Evolutionary conservation across 768 basidiomycete species (phyloP).

Genomic region (Gloeophyllum trabeum): DNA sequence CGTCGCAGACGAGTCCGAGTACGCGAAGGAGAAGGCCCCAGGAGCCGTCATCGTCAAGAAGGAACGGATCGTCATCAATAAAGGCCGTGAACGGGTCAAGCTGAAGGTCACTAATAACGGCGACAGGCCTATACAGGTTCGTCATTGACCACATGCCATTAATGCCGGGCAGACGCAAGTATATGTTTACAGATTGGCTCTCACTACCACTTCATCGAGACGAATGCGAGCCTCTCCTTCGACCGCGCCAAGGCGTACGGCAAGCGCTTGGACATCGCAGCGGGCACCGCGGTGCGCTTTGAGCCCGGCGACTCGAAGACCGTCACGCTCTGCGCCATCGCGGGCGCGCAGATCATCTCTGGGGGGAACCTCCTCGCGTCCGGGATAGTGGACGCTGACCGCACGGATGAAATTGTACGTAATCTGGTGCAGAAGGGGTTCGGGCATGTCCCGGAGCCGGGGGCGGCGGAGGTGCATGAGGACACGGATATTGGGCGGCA

Average conservation of each 20-base stretch:
- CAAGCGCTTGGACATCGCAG: constrained; percentile 82
- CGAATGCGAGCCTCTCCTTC: constrained; percentile 71
- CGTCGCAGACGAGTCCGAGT: constrained; percentile 31
- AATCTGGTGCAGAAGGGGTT: constrained; percentile 53
- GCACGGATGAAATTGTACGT: constrained; percentile 35
- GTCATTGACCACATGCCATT: constrained; percentile 7
- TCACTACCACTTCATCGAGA: constrained; percentile 91
- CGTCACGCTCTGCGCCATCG: constrained; percentile 71
- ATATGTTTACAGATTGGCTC: constrained; percentile 60
- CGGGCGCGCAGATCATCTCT: constrained; percentile 55
- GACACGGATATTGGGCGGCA: constrained; percentile 56
- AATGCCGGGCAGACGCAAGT: background rate
- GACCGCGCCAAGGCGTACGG: constrained; percentile 76
- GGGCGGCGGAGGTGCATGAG: constrained; percentile 33
- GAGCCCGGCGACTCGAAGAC: constrained; percentile 88
- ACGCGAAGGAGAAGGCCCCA: constrained; percentile 45
- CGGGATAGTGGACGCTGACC: constrained; percentile 32
- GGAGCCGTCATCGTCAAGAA: constrained; percentile 67
- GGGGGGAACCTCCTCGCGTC: constrained; percentile 75
- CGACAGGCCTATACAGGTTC: constrained; percentile 86
- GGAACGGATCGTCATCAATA: constrained; percentile 65
- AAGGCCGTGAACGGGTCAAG: constrained; percentile 53
- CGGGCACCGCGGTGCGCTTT: constrained; percentile 93
- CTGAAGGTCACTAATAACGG: constrained; percentile 83
- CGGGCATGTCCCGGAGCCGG: constrained; percentile 57